Evolutionary conservation across 1,139 yeast genomes (phyloP), one percentile per base, ranked within the genome.

Genomic region (Geotrichum aggregatum): DNA sequence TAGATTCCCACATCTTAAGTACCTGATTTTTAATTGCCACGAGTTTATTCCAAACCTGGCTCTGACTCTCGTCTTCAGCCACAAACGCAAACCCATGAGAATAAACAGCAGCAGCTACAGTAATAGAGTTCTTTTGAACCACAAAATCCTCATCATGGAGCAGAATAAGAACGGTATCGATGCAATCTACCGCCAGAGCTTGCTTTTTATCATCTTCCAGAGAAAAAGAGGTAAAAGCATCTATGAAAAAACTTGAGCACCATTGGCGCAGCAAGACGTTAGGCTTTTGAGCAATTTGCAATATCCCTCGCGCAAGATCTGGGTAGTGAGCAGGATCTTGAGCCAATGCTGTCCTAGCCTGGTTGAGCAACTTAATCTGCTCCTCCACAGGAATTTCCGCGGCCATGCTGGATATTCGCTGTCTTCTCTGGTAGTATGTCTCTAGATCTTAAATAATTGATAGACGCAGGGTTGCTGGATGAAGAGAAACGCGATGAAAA

Each of bases 231-330:
- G 71, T 60, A 49, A 73, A 68, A 10, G 72, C 73, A 49, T 70
- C 73, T 19, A 66, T 63, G n/a, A 73, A 60, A 56, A 72, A 72
- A 18, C 58, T 61, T 1, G 72, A 63, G 46, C 71, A 66, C 76
- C 76, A 73, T 31, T 62, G 63, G 13, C 73, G 62, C 16, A 72
- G 60, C 18, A 58, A 59, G 7, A 59, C 53, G 31, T 69, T 72
- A 4, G 68, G 66, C 6, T 66, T 61, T 41, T 63, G 62, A n/a
- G 73, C 70, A 21, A 71, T 60, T 18, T 71, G 67, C 35, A 71
- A 61, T 19, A 72, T 64, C 13, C 71, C 68, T 13, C 64, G 62
- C 19, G 72, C 66, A 22, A 73, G 62, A 41, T 63, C 66, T 0
- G 73, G 68, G 42, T 67, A 71, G 52, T 64, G 67, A 14, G 66